Base-by-base conservation (phyloP, 1,284 basidiomycete genomes). In the Microbotryomycetes sp. region DNA sequence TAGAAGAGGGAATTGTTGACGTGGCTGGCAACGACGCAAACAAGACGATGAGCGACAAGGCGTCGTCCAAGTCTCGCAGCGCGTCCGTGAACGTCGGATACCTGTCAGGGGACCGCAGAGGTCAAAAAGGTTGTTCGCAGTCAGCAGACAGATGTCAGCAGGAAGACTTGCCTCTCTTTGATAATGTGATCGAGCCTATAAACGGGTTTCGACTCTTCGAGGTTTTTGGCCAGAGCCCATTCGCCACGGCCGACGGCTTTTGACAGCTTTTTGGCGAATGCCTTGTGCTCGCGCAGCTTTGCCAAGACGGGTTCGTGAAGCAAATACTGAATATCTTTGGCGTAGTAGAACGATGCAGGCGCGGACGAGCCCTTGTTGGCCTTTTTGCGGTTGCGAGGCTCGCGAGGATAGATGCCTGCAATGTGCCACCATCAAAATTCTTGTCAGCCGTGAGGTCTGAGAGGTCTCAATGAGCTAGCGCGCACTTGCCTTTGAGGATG, bases 341-440 rank as follows among this genome's bases (percentile, higher is more conserved):
- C 81, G 77, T 97, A 97, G 80, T 98, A 99, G 79, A 98, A 99
- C 5, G 65, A 67, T 1, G 93, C 92, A 2, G 94, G 92, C 0
- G 91, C 93, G 45, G 92, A 91, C 4, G 90, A 94, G 4, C 96
- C 96, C 77, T 97, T 97, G 80, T 98, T 98, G 57, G 94, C 96
- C 69, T 87, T 86, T 76, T 97, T 98, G 74, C 85, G 84, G 78
- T 85, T 87, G 54, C 86, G 83, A 21, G 96, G 96, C 75, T 98
- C 94, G 55, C 94, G 88, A 65, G 96, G 96, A 77, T 94, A 97
- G 74, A 99, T 97, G 28, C 96, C 91, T 94, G 62, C 24, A 11
- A n/a, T 9, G 11, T 30, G 28, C 28, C 28, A 2, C 35, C 62
- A 51, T 47, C n/a, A 45, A 45, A 24, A 46, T n/a, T 24, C 53